Evolutionary conservation across 1,284 basidiomycete species (phyloP).

Genomic region (Fomitopsis betulina): DNA sequence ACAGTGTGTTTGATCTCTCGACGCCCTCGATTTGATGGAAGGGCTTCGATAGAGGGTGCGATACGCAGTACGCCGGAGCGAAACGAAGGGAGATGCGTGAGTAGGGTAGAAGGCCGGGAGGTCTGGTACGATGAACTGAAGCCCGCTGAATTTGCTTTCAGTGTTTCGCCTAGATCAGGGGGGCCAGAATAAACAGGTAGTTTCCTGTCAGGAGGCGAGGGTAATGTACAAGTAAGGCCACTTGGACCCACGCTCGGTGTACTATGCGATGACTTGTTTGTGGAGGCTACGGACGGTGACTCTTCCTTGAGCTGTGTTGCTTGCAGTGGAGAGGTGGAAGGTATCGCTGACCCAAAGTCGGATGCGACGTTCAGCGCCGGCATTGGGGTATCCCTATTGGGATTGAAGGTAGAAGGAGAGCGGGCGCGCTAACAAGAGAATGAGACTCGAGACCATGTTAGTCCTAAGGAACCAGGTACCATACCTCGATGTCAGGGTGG

Average conservation of each 20-base stretch:
- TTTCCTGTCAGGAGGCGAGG: not conserved
- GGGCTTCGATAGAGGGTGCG: not conserved
- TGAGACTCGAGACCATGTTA: not conserved
- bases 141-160: not conserved
- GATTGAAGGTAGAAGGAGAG: not conserved
- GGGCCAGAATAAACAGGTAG: not conserved
- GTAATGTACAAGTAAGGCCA: not conserved
- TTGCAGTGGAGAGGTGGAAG: not conserved
- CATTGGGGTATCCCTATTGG: not conserved
- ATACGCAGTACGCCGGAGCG: not conserved
- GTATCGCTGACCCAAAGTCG: not conserved
- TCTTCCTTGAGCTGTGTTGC: not conserved
- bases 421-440: not conserved
- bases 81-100: not conserved
- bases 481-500: not conserved
- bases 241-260: not conserved
- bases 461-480: not conserved
- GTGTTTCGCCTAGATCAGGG: too few relatives aligned
- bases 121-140: not conserved
- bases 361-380: not conserved
- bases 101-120: too few relatives aligned
- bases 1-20: not conserved
- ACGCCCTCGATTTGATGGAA: not conserved
- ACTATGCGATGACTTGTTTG: not conserved
- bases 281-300: not conserved